These are phyloP conservation scores for Nannizziopsis barbatae DNA, from an alignment of 2,329 filamentous ascomycete species.

Conservation along the genomic window DNA sequence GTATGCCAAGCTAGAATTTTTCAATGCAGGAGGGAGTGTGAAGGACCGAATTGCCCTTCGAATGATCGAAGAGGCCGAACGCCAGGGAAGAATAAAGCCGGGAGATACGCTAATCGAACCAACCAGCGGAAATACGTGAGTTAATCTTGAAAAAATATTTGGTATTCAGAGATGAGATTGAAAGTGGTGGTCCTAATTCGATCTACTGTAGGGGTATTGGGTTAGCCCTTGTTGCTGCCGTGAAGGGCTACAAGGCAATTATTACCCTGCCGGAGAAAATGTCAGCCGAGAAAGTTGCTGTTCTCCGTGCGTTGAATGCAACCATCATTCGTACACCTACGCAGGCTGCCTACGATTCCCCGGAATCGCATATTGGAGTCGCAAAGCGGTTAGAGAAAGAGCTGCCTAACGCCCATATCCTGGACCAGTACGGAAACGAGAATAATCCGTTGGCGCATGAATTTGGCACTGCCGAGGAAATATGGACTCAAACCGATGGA, in stretches of 20 bases:
- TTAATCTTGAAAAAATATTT: slow-evolving; percentile 10
- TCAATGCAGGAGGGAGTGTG: slow-evolving; percentile 87
- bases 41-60: slow-evolving; percentile 92
- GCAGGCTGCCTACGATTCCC: slow-evolving; percentile 84
- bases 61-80: slow-evolving; percentile 95
- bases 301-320: slow-evolving; percentile 82
- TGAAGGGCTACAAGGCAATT: slow-evolving; percentile 97
- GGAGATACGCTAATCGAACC: slow-evolving; percentile 96
- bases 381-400: slow-evolving; percentile 84
- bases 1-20: slow-evolving; percentile 83
- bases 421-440: slow-evolving; percentile 87
- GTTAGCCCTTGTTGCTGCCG: slow-evolving; percentile 80
- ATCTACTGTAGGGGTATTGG: slow-evolving; percentile 59
- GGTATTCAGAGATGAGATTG: not conserved
- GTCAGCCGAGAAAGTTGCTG: slow-evolving; percentile 95
- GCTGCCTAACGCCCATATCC: slow-evolving; percentile 89
- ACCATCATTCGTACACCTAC: slow-evolving; percentile 97
- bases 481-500: slow-evolving; percentile 81
- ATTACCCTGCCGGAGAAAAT: slow-evolving; percentile 99
- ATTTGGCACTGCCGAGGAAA: slow-evolving; percentile 86
- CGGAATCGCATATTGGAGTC: slow-evolving; percentile 94
- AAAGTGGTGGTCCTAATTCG: not conserved
- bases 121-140: slow-evolving; percentile 81
- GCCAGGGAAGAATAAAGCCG: slow-evolving; percentile 83
- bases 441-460: slow-evolving; percentile 94